Conservation (phyloP, 768 basidiomycete genomes). For the Lactarius pseudohatsudake region DNA sequence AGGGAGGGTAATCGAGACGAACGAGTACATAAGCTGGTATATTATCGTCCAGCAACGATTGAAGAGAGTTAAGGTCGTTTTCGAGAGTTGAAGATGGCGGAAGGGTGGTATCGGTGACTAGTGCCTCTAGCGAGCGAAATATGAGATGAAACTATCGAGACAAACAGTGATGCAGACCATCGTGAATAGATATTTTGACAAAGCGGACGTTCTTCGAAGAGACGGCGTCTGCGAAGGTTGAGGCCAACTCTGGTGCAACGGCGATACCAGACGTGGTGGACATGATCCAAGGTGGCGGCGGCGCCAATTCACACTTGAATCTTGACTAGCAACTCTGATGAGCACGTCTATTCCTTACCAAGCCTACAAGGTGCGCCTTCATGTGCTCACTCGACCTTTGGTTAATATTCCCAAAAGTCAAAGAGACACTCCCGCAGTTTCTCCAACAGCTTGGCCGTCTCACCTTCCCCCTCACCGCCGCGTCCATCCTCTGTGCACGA, state of each 20-base stretch:
- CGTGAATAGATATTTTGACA: conserved; percentile 71
- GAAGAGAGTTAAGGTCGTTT: conserved; percentile 60
- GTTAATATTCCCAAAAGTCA: conserved; percentile 36
- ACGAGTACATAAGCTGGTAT: conserved; percentile 76
- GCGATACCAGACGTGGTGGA: conserved; percentile 72
- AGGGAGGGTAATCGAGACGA: conserved; percentile 55
- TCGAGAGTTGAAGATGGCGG: conserved; percentile 51
- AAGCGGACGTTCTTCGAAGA: conserved; percentile 57
- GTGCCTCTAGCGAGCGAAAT: conserved; percentile 51
- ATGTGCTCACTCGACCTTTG: conserved; percentile 6
- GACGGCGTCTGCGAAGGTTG: conserved; percentile 58
- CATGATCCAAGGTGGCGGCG: conserved; percentile 44
- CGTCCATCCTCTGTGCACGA: conserved; percentile 9
- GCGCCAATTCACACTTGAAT: background rate
- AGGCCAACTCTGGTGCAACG: conserved; percentile 56
- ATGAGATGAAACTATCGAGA: conserved; percentile 33
- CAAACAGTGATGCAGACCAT: conserved; percentile 52
- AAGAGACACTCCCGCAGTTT: conserved; percentile 48
- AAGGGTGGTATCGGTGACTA: conserved; percentile 58
- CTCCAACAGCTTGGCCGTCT: conserved; percentile 34
- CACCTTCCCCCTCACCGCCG: conserved; percentile 25
- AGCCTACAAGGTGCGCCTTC: conserved; percentile 44
- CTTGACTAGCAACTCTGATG: conserved; percentile 28
- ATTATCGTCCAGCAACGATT: conserved; percentile 56
- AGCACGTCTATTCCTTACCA: conserved; percentile 45